Evolutionary conservation across 345 rosid species (phyloP).

Genomic region (Diplotaxis tenuifolia): DNA sequence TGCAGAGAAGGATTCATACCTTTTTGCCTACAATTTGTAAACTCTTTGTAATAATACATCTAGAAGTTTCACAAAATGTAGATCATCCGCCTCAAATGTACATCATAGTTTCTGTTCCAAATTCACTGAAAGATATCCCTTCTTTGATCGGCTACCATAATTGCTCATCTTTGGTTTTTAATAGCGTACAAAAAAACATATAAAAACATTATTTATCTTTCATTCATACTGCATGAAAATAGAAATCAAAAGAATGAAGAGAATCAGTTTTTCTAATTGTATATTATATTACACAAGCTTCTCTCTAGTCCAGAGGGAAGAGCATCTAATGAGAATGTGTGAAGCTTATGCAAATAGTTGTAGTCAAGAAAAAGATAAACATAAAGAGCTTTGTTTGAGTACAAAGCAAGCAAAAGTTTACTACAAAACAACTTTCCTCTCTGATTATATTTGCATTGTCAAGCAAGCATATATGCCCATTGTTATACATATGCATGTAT

Average conservation of each 20-base stretch:
- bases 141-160: not conserved
- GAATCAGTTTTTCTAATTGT: not conserved
- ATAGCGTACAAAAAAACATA: not conserved
- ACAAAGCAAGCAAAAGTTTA: constrained; percentile 72
- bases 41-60: too few relatives aligned
- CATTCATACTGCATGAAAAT: too few relatives aligned
- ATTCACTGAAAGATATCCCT: not conserved
- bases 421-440: constrained; percentile 28
- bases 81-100: not conserved
- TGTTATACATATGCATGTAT: constrained; percentile 21
- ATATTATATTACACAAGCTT: not conserved
- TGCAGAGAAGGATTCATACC: too few relatives aligned
- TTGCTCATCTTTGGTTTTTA: not conserved
- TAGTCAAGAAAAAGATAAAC: constrained; percentile 26
- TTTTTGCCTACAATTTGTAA: too few relatives aligned
- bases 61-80: too few relatives aligned
- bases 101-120: not conserved
- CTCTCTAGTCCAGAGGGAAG: not conserved
- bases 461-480: constrained; percentile 83
- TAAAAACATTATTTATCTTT: not conserved
- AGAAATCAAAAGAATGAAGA: not conserved
- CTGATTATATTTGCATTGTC: constrained; percentile 37
- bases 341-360: constrained; percentile 36
- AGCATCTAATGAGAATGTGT: constrained; percentile 35
- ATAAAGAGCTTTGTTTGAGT: constrained; percentile 60